These are phyloP conservation scores for Aureobasidium namibiae DNA, from an alignment of 2,329 filamentous ascomycete genomes.

Conservation along the genomic window DNA sequence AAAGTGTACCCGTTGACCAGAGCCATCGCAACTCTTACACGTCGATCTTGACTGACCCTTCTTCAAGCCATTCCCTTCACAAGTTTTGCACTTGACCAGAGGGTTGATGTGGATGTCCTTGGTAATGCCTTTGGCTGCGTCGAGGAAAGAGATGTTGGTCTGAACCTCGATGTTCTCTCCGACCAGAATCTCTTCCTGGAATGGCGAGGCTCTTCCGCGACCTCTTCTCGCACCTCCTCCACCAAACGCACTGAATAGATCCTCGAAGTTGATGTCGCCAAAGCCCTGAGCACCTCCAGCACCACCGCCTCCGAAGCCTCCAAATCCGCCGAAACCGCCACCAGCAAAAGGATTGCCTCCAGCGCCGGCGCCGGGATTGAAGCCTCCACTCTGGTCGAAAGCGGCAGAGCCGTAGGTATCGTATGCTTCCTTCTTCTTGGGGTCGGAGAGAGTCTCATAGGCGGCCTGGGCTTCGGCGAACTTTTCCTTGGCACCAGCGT, in stretches of 20 bases:
- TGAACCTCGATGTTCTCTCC: slow-evolving; percentile 95
- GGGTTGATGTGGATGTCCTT: slow-evolving; percentile 87
- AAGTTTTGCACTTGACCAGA: slow-evolving; percentile 71
- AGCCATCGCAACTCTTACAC: slow-evolving; percentile 77
- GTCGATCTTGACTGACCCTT: slow-evolving; percentile 61
- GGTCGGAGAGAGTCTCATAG: slow-evolving; percentile 87
- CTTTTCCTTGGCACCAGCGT: slow-evolving; percentile 83
- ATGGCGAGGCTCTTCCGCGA: slow-evolving; percentile 54
- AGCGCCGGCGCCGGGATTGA: slow-evolving; percentile 62
- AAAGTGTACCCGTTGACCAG: slow-evolving; percentile 77
- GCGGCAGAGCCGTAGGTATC: slow-evolving; percentile 84
- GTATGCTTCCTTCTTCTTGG: slow-evolving; percentile 85
- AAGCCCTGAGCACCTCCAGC: slow-evolving; percentile 42
- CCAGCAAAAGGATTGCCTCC: slow-evolving; percentile 52
- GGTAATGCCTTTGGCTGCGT: slow-evolving; percentile 81
- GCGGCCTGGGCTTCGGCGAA: slow-evolving; percentile 89
- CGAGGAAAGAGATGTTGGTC: slow-evolving; percentile 87
- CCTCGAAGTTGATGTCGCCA: slow-evolving; percentile 89
- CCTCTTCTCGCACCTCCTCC: slow-evolving; percentile 49
- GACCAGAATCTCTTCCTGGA: slow-evolving; percentile 74
- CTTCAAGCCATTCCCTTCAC: slow-evolving; percentile 77
- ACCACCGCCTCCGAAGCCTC: slow-evolving; percentile 39
- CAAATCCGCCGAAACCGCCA: slow-evolving; percentile 33
- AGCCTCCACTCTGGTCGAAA: slow-evolving; percentile 54
- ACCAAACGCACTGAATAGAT: slow-evolving; percentile 83